phyloP scores from a whole-genome alignment of 2,329 filamentous ascomycete genomes.

The Alternaria incomplexa region DNA sequence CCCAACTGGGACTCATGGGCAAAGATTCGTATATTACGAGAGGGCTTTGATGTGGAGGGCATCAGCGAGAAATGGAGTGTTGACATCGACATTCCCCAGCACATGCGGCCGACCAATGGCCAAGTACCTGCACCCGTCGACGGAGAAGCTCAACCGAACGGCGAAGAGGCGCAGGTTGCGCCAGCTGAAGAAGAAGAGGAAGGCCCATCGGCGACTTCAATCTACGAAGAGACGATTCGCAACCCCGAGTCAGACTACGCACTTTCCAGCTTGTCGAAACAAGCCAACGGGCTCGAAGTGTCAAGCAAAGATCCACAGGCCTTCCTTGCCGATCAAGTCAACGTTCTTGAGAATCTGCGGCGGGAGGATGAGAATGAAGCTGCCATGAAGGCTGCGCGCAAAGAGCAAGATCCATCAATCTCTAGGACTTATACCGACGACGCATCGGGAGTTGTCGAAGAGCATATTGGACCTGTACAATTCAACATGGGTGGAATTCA shows the following conservation, averaged over 20 bases:
- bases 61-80: constrained; percentile 85
- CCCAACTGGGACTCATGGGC: constrained; percentile 99
- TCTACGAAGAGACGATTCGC: constrained; percentile 80
- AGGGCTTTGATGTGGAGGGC: constrained; percentile 89
- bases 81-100: constrained; percentile 67
- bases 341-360: constrained; percentile 71
- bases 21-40: constrained; percentile 90
- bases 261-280: constrained; percentile 49
- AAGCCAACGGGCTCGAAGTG: constrained; percentile 62
- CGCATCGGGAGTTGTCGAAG: constrained; percentile 48
- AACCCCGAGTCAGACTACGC: constrained; percentile 67
- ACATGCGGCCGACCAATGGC: constrained; percentile 33
- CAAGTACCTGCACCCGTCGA: constrained; percentile 20
- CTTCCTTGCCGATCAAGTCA: constrained; percentile 77
- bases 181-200: constrained; percentile 21
- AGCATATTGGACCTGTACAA: constrained; percentile 89
- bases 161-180: constrained; percentile 3
- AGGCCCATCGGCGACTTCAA: constrained; percentile 67
- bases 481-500: constrained; percentile 99
- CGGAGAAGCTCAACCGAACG: constrained; percentile 16
- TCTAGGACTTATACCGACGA: constrained; percentile 32
- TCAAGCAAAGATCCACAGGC: constrained; percentile 75
- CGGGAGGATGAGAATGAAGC: constrained; percentile 65
- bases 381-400: constrained; percentile 46
- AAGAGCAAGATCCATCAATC: constrained; percentile 40